Percentiles rank a stretch among this genome's conserved stretches.
Evolutionary conservation across 139 green algal species (phyloP).

Genomic region (Picochlorum sp.): DNA sequence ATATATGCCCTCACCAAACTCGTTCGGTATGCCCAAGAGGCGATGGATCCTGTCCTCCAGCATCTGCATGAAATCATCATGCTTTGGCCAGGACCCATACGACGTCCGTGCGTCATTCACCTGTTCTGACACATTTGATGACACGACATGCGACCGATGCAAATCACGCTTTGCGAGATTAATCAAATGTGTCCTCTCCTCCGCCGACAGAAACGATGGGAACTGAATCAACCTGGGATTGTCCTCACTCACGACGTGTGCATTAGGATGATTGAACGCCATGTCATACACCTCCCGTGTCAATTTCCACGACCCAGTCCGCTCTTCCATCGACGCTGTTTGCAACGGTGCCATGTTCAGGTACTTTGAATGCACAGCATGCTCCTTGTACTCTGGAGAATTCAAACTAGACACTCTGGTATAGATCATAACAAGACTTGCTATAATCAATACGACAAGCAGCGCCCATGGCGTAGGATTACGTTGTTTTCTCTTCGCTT

Average conservation of each 20-base stretch:
- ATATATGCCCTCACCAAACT: constrained; percentile 34
- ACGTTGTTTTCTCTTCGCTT: neutral
- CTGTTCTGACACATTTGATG: constrained; percentile 6
- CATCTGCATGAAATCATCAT: constrained; percentile 16
- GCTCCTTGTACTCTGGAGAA: too few relatives aligned
- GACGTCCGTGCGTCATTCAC: constrained; percentile 15
- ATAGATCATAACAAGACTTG: neutral
- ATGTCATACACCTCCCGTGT: constrained; percentile 21
- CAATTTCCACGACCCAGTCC: constrained; percentile 22
- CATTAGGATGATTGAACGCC: constrained; percentile 14
- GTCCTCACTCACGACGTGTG: constrained; percentile 14
- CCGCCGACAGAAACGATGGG: constrained; percentile 25
- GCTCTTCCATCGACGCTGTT: neutral
- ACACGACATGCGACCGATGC: constrained; percentile 25
- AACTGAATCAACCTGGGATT: constrained; percentile 24
- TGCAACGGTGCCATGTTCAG: neutral
- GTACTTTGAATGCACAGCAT: too few relatives aligned
- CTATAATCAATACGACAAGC: neutral
- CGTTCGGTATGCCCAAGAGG: constrained; percentile 23
- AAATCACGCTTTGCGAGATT: constrained; percentile 13
- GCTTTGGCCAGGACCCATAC: constrained; percentile 8
- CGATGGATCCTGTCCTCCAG: constrained; percentile 27
- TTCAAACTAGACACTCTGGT: neutral
- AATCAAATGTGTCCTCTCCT: constrained; percentile 28
- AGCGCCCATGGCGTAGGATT: neutral